Percentiles rank a stretch among this genome's conserved stretches.
These are phyloP conservation scores for Neoscytalidium dimidiatum DNA, from an alignment of 2,329 filamentous ascomycete genomes.

Conservation along the genomic window DNA sequence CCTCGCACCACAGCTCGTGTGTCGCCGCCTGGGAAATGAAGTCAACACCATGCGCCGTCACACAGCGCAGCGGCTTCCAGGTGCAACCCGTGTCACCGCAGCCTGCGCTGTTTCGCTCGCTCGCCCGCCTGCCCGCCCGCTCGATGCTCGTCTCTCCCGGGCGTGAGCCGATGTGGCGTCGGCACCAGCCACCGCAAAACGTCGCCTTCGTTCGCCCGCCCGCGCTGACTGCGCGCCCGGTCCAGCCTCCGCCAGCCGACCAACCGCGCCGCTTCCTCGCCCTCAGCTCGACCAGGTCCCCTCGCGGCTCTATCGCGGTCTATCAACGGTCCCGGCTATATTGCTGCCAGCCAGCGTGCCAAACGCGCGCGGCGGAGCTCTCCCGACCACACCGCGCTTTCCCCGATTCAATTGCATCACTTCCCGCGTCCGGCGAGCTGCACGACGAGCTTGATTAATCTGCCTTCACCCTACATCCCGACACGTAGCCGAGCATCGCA, in stretches of 20 bases:
- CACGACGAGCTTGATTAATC: slow-evolving; percentile 6
- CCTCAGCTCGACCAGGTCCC: slow-evolving; percentile 14
- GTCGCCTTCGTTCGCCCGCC: background rate
- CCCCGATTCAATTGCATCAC: slow-evolving; percentile 12
- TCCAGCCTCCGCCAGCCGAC: background rate
- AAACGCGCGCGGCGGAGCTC: background rate
- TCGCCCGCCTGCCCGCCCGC: no score
- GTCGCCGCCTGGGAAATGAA: background rate
- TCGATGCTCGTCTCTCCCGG: background rate
- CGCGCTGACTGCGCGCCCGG: no score
- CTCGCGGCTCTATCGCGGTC: slow-evolving; percentile 9
- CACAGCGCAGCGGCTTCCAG: background rate
- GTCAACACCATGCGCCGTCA: slow-evolving; percentile 1
- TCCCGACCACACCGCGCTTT: background rate
- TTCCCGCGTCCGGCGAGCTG: slow-evolving; percentile 10
- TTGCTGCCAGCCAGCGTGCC: background rate
- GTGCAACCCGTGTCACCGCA: background rate
- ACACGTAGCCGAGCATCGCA: background rate
- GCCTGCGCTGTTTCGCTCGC: slow-evolving; percentile 4
- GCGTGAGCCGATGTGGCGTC: background rate
- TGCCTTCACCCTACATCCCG: slow-evolving; percentile 1
- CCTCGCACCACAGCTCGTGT: slow-evolving; percentile 1
- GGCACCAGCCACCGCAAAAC: slow-evolving; percentile 16
- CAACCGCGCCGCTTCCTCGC: background rate
- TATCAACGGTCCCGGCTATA: background rate